phyloP scores from a whole-genome alignment of 306 rosid genomes.

The Urtica urens region DNA sequence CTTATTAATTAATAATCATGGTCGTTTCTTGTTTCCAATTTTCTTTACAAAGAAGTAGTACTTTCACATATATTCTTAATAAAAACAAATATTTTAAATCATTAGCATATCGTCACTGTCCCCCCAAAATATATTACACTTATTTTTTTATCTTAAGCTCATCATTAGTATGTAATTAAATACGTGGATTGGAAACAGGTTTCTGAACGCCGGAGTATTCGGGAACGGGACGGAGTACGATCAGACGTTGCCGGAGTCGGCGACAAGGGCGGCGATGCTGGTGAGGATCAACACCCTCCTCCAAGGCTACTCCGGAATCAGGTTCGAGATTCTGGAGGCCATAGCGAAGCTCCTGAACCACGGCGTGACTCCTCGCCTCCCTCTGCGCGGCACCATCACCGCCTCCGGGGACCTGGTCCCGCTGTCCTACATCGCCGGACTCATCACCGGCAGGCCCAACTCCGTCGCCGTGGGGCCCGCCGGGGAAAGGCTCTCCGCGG shows the following conservation, averaged over 20 bases:
- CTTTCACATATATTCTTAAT: too few species aligned
- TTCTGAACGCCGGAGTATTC: slow-evolving; percentile 83
- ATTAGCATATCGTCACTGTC: too few species aligned
- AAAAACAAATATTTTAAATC: too few species aligned
- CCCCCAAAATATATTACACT: too few species aligned
- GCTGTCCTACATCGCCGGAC: slow-evolving; percentile 72
- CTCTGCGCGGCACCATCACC: slow-evolving; percentile 70
- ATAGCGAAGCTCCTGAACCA: slow-evolving; percentile 57
- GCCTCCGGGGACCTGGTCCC: slow-evolving; percentile 89
- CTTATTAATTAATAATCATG: too few species aligned
- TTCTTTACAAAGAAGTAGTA: too few species aligned
- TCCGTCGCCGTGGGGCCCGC: slow-evolving; percentile 65
- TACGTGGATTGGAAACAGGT: slow-evolving; percentile 38
- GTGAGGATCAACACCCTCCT: slow-evolving; percentile 88
- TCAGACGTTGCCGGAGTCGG: slow-evolving; percentile 54
- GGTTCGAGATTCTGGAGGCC: slow-evolving; percentile 79
- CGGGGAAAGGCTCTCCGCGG: slow-evolving; percentile 40
- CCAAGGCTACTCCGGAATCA: slow-evolving; percentile 84
- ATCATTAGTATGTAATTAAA: too few species aligned
- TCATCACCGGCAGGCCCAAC: slow-evolving; percentile 64
- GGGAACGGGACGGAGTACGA: slow-evolving; percentile 47
- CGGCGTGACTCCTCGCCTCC: slow-evolving; percentile 69
- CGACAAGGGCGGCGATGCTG: slow-evolving; percentile 83
- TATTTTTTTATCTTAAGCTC: too few species aligned
- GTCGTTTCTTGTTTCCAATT: too few species aligned